These are phyloP conservation scores for Sporisorium exsertum DNA, from an alignment of 1,284 basidiomycete genomes.

Conservation along the genomic window DNA sequence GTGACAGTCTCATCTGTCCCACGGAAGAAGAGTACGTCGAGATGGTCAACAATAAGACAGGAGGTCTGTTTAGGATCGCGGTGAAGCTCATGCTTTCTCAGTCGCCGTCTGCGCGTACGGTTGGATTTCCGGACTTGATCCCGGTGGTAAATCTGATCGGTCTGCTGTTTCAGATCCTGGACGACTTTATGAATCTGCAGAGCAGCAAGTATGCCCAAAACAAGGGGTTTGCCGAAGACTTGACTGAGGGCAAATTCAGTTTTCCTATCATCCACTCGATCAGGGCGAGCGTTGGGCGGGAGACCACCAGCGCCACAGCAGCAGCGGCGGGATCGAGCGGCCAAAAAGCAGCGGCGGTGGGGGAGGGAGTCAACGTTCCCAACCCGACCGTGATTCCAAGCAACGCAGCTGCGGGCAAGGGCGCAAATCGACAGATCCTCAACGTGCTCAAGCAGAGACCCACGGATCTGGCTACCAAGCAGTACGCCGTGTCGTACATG, in stretches of 20 bases:
- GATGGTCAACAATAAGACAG: constrained; percentile 99
- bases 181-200: constrained; percentile 96
- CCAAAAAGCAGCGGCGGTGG: not conserved
- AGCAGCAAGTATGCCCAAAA: constrained; percentile 85
- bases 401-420: not conserved
- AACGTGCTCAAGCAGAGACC: constrained; percentile 64
- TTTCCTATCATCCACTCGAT: constrained; percentile 93
- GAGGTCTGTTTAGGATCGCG: constrained; percentile 90
- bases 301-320: not conserved
- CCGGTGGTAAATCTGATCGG: constrained; percentile 94
- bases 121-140: constrained; percentile 68
- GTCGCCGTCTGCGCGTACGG: constrained; percentile 8
- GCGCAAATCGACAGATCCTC: constrained; percentile 59
- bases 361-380: constrained; percentile 2
- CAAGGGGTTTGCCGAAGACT: constrained; percentile 94
- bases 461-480: constrained; percentile 60
- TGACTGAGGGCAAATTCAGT: constrained; percentile 95
- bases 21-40: constrained; percentile 92
- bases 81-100: constrained; percentile 94
- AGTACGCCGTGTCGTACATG: constrained; percentile 66
- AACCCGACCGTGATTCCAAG: constrained; percentile 12
- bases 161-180: constrained; percentile 93
- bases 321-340: not conserved
- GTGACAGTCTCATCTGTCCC: constrained; percentile 90
- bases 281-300: constrained; percentile 68